Conservation (phyloP, 164 flowering plant genomes). For the Kingdonia uniflora region DNA sequence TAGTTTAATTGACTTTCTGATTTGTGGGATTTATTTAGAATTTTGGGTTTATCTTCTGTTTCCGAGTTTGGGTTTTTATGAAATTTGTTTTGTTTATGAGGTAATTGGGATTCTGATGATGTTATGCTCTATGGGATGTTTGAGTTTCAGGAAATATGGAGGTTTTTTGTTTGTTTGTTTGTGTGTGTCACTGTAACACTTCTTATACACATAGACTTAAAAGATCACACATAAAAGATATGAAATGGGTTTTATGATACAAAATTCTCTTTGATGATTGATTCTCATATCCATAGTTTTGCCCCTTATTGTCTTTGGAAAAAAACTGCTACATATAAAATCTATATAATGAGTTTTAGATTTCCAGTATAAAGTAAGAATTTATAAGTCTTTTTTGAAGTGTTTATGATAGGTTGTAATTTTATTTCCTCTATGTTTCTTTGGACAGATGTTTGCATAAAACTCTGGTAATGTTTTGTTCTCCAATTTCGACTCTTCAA, state of each 20-base stretch:
- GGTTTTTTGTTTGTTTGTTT: background rate
- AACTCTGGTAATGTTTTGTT: constrained; percentile 13
- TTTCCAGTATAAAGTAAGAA: no score
- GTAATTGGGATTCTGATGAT: background rate
- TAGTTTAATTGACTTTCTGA: constrained; percentile 1
- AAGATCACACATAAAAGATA: background rate
- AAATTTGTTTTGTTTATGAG: background rate
- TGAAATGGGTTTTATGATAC: no score
- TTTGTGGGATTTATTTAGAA: constrained; percentile 1
- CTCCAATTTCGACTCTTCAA: constrained; percentile 11
- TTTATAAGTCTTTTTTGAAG: no score
- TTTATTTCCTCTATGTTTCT: no score
- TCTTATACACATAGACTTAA: constrained; percentile 2
- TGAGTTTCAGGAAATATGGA: background rate
- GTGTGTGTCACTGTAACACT: background rate
- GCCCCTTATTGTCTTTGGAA: no score
- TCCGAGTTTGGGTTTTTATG: constrained; percentile 2
- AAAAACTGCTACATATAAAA: no score
- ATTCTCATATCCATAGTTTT: no score
- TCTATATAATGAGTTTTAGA: no score
- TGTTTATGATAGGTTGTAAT: no score
- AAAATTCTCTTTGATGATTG: no score
- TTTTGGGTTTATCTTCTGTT: constrained; percentile 3
- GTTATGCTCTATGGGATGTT: background rate
- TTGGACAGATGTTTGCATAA: background rate